phyloP scores from a whole-genome alignment of 768 basidiomycete species.

The Strobilomyces echinocephalus region DNA sequence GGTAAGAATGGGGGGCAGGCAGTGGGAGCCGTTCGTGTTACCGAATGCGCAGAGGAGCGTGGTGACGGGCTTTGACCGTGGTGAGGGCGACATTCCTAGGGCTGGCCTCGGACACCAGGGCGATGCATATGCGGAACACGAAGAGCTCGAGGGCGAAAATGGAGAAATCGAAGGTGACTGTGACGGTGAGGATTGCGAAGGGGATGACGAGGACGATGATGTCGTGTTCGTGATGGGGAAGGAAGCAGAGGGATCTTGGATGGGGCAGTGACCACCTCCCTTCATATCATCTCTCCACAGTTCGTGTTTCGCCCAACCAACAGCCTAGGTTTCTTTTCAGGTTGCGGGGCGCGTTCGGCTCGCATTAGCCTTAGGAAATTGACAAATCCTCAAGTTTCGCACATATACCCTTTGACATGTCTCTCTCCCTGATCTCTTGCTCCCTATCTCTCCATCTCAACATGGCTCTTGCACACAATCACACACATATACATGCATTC shows the following conservation, averaged over 20 bases:
- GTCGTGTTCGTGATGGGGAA: constrained; percentile 68
- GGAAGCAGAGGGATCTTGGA: constrained; percentile 38
- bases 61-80: constrained; percentile 12
- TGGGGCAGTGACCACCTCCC: constrained; percentile 15
- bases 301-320: constrained; percentile 1
- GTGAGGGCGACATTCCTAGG: not conserved
- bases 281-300: not conserved
- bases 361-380: constrained; percentile 8
- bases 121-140: constrained; percentile 2
- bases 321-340: constrained; percentile 8
- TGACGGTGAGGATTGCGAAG: constrained; percentile 34
- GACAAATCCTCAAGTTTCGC: constrained; percentile 4
- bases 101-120: not conserved
- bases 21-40: constrained; percentile 59
- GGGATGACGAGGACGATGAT: constrained; percentile 66
- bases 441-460: constrained; percentile 10
- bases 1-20: constrained; percentile 59
- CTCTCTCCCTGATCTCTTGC: constrained; percentile 3
- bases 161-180: constrained; percentile 25
- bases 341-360: constrained; percentile 14
- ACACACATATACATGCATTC: constrained; percentile 14
- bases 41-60: constrained; percentile 52
- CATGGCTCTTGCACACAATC: not conserved
- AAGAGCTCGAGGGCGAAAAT: constrained; percentile 16
- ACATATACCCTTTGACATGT: constrained; percentile 9